A percentile compares a stretch with the other conserved stretches of the same genome.
Evolutionary conservation across 139 green algal species (phyloP).

Genomic region (Zygnema cylindricum): DNA sequence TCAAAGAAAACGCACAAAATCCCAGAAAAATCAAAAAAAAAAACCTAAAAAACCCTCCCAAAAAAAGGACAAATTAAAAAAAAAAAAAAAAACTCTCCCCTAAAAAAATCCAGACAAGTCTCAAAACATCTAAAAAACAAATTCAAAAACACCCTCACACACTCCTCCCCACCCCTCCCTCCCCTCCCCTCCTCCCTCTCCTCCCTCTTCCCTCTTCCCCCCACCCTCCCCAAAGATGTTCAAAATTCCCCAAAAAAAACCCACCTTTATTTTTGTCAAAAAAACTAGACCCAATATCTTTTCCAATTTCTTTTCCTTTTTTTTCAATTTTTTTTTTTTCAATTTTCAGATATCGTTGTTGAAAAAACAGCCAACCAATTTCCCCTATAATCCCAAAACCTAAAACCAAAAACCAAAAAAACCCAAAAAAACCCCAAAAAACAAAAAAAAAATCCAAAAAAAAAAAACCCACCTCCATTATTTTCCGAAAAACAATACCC

Average conservation of each 20-base stretch:
- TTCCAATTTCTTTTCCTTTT: neutral
- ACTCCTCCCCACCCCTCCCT: neutral
- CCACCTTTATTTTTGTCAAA: no score
- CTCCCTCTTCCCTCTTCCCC: neutral
- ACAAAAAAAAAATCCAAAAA: no score
- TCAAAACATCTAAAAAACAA: no score
- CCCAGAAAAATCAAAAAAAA: no score
- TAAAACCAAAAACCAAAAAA: neutral
- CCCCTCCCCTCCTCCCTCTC: neutral
- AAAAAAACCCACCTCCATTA: conserved; percentile 11
- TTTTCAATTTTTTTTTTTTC: neutral
- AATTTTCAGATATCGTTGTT: neutral
- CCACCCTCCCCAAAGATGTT: neutral
- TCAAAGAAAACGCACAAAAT: no score
- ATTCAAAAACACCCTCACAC: no score
- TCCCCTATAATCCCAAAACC: neutral
- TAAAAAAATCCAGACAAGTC: no score
- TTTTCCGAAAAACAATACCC: no score
- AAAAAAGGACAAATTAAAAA: no score
- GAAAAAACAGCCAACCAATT: neutral
- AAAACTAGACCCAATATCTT: no score
- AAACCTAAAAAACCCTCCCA: no score
- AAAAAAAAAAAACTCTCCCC: no score
- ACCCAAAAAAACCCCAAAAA: neutral
- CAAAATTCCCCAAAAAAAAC: neutral